Conservation (phyloP, 805 yeast genomes). For the Starmerella potacharoeniae region DNA sequence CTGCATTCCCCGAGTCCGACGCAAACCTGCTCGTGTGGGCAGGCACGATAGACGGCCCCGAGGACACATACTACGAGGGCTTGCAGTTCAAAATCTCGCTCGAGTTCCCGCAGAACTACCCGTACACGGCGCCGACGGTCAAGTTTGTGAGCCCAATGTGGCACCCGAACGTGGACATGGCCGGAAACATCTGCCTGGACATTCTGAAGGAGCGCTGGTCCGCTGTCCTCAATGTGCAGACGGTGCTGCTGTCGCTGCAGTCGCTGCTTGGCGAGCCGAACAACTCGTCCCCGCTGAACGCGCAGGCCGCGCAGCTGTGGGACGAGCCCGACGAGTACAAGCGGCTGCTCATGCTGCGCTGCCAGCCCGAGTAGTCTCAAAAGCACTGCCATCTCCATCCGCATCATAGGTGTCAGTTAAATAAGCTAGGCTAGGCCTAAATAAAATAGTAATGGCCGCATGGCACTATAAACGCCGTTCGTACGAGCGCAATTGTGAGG, state of each 20-base stretch:
- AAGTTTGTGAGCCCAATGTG: slow-evolving; percentile 49
- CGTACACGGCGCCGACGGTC: slow-evolving; percentile 47
- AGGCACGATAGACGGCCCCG: slow-evolving; percentile 48
- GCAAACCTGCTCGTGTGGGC: slow-evolving; percentile 45
- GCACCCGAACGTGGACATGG: slow-evolving; percentile 55
- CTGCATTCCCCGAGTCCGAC: slow-evolving; percentile 46
- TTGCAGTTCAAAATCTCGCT: slow-evolving; percentile 41
- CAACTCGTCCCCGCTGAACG: slow-evolving; percentile 43
- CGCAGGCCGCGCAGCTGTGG: slow-evolving; percentile 49
- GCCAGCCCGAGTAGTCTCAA: slow-evolving; percentile 22
- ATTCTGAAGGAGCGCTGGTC: slow-evolving; percentile 57
- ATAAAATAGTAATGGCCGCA: too few species aligned
- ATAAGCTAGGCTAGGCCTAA: too few species aligned
- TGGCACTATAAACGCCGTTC: too few species aligned
- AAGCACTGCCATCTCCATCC: too few species aligned
- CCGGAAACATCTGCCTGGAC: slow-evolving; percentile 55
- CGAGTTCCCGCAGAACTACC: slow-evolving; percentile 45
- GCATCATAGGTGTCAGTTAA: too few species aligned
- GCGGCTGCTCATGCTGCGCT: slow-evolving; percentile 31
- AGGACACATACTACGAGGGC: slow-evolving; percentile 45
- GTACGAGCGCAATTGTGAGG: too few species aligned
- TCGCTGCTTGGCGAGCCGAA: slow-evolving; percentile 55
- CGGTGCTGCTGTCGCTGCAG: slow-evolving; percentile 47
- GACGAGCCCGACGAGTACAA: slow-evolving; percentile 36
- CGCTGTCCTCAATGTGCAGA: slow-evolving; percentile 50